These are phyloP conservation scores for Thuja plicata DNA, from an alignment of 83 land plant genomes.

Conservation along the genomic window DNA sequence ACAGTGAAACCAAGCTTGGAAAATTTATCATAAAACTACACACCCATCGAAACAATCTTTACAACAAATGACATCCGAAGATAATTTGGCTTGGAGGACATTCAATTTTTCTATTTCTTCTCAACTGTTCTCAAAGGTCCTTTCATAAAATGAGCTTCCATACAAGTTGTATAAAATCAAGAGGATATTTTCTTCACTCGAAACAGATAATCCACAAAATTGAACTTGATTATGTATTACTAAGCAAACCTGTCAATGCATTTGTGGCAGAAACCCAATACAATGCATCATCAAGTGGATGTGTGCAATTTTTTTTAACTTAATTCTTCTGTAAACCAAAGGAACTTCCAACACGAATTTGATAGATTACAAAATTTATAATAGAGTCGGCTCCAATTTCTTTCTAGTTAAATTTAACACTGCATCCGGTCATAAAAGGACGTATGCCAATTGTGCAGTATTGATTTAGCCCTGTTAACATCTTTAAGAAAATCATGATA, in stretches of 20 bases:
- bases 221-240: too few relatives aligned
- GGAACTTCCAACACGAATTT: neutral
- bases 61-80: neutral
- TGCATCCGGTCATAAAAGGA: neutral
- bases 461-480: neutral
- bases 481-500: neutral
- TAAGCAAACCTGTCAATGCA: neutral
- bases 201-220: neutral
- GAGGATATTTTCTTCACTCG: neutral
- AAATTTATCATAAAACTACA: neutral
- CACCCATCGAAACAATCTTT: neutral
- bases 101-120: neutral
- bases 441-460: neutral
- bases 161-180: neutral
- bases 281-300: neutral
- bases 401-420: neutral
- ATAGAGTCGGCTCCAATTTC: neutral
- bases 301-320: neutral
- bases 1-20: neutral
- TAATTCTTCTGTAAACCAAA: neutral
- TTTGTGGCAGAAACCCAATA: neutral
- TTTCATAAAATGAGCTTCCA: neutral
- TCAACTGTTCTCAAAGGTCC: neutral
- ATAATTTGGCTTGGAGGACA: neutral
- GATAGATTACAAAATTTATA: neutral